phyloP scores from a whole-genome alignment of 495 filamentous ascomycete species.

The Aspergillus funiculosus region DNA sequence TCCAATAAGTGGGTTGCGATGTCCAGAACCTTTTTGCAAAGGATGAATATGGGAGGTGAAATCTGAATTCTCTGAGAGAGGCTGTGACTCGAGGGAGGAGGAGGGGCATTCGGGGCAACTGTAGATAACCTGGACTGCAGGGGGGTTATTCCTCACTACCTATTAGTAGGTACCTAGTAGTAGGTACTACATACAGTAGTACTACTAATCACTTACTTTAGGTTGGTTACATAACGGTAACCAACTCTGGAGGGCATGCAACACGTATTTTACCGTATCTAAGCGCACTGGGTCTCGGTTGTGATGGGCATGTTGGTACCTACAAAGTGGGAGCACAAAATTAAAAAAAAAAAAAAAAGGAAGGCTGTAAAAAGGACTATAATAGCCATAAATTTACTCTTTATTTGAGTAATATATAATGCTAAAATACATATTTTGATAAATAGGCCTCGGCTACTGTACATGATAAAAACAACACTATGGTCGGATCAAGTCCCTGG shows the following conservation, averaged over 20 bases:
- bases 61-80: conserved; percentile 22
- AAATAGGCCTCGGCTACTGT: conserved; percentile 5
- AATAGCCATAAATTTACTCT: too few relatives aligned
- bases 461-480: not conserved
- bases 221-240: conserved; percentile 11
- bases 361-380: too few relatives aligned
- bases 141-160: too few relatives aligned
- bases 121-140: too few relatives aligned
- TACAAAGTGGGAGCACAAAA: not conserved
- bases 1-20: conserved; percentile 2
- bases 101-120: conserved; percentile 46
- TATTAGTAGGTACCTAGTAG: too few relatives aligned
- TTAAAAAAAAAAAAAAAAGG: too few relatives aligned
- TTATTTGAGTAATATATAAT: not conserved
- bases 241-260: not conserved
- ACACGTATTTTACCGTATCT: conserved; percentile 9
- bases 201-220: too few relatives aligned
- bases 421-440: conserved; percentile 19
- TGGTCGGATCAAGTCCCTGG: not conserved
- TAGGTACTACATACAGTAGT: too few relatives aligned
- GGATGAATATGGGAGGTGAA: conserved; percentile 7
- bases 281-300: conserved; percentile 10
- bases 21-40: not conserved
- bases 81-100: conserved; percentile 32
- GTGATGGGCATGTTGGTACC: not conserved